A percentile compares a stretch with the other conserved stretches of the same genome.
Evolutionary conservation across 1,139 yeast genomes (phyloP).

Genomic region (Kodamaea alishanica): DNA sequence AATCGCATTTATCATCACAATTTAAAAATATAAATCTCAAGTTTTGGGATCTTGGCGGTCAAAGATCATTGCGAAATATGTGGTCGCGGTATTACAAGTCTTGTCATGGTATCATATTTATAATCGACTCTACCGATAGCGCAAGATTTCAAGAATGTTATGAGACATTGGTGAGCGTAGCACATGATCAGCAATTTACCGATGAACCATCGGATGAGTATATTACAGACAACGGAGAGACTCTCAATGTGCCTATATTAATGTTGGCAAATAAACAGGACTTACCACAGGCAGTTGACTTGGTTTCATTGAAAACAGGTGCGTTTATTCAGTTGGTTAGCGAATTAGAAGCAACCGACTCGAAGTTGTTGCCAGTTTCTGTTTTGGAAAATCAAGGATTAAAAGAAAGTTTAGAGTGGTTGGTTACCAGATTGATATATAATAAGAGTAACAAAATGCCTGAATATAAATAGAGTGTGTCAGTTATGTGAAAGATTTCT

Average conservation of each 20-base stretch:
- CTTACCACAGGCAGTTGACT: constrained; percentile 64
- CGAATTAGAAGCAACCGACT: constrained; percentile 84
- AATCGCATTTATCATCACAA: constrained; percentile 25
- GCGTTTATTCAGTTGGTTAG: constrained; percentile 76
- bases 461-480: constrained; percentile 28
- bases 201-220: constrained; percentile 29
- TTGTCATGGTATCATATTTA: constrained; percentile 88
- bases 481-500: too few species aligned
- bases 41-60: constrained; percentile 98
- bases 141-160: constrained; percentile 81
- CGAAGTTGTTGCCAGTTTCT: constrained; percentile 83
- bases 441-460: constrained; percentile 79
- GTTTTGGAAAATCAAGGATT: constrained; percentile 88
- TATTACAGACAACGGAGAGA: constrained; percentile 35
- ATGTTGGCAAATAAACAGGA: constrained; percentile 98
- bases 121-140: constrained; percentile 87
- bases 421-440: constrained; percentile 68
- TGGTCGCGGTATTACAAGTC: constrained; percentile 85
- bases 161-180: constrained; percentile 49
- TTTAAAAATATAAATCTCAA: constrained; percentile 59
- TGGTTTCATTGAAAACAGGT: constrained; percentile 76
- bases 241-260: constrained; percentile 69
- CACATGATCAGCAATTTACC: constrained; percentile 32
- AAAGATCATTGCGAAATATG: constrained; percentile 70
- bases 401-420: constrained; percentile 85